Conservation (phyloP, 2,329 filamentous ascomycete genomes). For the Colletotrichum incanum region DNA sequence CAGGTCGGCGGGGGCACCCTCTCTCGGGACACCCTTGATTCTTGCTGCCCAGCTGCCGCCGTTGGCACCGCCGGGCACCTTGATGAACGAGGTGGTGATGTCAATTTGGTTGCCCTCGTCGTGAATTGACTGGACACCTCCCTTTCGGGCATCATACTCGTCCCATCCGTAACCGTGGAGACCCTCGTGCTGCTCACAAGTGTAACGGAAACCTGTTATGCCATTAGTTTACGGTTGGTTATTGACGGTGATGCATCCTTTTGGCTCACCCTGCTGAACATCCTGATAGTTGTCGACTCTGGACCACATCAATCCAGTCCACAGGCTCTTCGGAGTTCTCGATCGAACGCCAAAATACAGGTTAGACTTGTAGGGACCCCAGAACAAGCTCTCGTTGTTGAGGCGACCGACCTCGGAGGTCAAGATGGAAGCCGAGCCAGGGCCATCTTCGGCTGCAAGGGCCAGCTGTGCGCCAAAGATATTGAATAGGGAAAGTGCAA, state of each 20-base stretch:
- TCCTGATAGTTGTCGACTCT: constrained; percentile 84
- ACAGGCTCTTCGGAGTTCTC: constrained; percentile 84
- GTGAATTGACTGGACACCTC: constrained; percentile 91
- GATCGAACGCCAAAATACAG: constrained; percentile 94
- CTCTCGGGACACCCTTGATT: constrained; percentile 84
- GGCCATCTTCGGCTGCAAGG: constrained; percentile 41
- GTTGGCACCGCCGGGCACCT: constrained; percentile 86
- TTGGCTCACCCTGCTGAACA: constrained; percentile 79
- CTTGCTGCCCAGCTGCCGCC: constrained; percentile 94
- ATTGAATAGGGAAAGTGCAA: constrained; percentile 46
- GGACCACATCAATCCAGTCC: constrained; percentile 90
- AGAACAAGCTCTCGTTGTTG: constrained; percentile 89
- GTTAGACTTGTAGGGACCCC: constrained; percentile 96
- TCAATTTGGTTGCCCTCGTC: constrained; percentile 91
- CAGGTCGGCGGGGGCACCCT: constrained; percentile 76
- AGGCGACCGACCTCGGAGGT: constrained; percentile 66
- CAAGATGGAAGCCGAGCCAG: constrained; percentile 54
- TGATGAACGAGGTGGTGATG: constrained; percentile 93
- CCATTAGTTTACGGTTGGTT: not conserved
- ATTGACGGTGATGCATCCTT: not conserved
- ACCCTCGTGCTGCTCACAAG: constrained; percentile 94
- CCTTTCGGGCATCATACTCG: constrained; percentile 91
- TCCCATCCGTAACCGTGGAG: constrained; percentile 99
- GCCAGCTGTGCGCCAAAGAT: constrained; percentile 45
- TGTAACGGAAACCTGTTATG: constrained; percentile 88